Conservation (phyloP, 257 asterid genomes). For the Penstemon eatonii region DNA sequence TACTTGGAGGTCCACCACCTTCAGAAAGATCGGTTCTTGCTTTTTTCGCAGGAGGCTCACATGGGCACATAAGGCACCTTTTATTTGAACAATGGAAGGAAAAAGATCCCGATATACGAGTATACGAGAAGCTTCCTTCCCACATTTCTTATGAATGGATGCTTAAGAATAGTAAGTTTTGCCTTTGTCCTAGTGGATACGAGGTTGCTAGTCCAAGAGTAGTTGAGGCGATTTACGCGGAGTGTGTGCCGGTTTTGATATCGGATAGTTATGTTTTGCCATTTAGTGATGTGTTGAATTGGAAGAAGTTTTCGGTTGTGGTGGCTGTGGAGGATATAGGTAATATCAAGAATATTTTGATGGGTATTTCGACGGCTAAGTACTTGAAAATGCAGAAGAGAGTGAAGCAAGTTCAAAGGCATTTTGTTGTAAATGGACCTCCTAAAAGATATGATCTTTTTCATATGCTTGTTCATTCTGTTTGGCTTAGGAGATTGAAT, state of each 20-base stretch:
- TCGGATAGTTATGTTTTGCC: constrained; percentile 51
- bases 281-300: constrained; percentile 57
- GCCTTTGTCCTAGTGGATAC: constrained; percentile 73
- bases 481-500: constrained; percentile 75
- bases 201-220: constrained; percentile 75
- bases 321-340: constrained; percentile 49
- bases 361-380: constrained; percentile 45
- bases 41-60: constrained; percentile 76
- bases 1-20: constrained; percentile 71
- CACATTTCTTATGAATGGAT: constrained; percentile 37
- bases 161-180: constrained; percentile 50
- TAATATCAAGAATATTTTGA: constrained; percentile 42
- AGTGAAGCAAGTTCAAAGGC: constrained; percentile 59
- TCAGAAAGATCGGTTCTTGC: constrained; percentile 59
- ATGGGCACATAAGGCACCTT: constrained; percentile 67
- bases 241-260: constrained; percentile 64
- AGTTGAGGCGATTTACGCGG: constrained; percentile 69
- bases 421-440: constrained; percentile 57
- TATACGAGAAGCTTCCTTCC: constrained; percentile 42
- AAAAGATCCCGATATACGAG: constrained; percentile 39
- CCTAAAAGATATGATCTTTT: constrained; percentile 63
- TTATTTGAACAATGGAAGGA: constrained; percentile 65
- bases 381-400: constrained; percentile 47
- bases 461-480: constrained; percentile 68
- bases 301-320: constrained; percentile 49